Evolutionary conservation across 2,329 filamentous ascomycete genomes (phyloP).

Genomic region (Scedosporium aurantiacum): DNA sequence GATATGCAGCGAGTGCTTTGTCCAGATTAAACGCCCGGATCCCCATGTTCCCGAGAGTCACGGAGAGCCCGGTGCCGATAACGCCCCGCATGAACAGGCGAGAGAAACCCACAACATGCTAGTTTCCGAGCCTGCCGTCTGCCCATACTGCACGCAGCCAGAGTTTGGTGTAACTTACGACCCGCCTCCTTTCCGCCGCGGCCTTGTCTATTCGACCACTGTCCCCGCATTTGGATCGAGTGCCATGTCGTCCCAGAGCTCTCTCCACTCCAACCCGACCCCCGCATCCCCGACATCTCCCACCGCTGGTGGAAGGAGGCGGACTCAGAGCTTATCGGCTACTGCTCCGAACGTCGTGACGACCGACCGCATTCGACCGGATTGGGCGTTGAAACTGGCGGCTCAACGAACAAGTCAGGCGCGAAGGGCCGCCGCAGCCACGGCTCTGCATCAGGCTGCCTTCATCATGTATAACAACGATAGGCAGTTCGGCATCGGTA

Average conservation of each 20-base stretch:
- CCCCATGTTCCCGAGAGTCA: slow-evolving; percentile 78
- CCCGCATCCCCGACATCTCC: slow-evolving; percentile 25
- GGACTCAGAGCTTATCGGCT: slow-evolving; percentile 60
- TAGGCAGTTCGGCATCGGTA: background rate
- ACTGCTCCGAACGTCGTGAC: slow-evolving; percentile 79
- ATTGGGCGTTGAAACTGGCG: slow-evolving; percentile 85
- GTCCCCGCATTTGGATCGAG: slow-evolving; percentile 41
- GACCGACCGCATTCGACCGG: slow-evolving; percentile 82
- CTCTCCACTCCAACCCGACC: slow-evolving; percentile 51
- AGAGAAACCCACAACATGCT: slow-evolving; percentile 39
- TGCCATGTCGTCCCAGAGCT: slow-evolving; percentile 80
- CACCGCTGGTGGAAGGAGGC: slow-evolving; percentile 27
- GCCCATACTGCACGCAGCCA: slow-evolving; percentile 88
- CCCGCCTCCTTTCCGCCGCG: slow-evolving; percentile 76
- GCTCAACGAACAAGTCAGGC: slow-evolving; percentile 77
- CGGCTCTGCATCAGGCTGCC: slow-evolving; percentile 86
- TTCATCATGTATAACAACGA: slow-evolving; percentile 69
- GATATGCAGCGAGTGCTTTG: slow-evolving; percentile 97
- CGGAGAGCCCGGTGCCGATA: slow-evolving; percentile 30
- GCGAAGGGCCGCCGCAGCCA: slow-evolving; percentile 80
- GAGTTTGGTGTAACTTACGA: slow-evolving; percentile 97
- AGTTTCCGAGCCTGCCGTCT: slow-evolving; percentile 82
- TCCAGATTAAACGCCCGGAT: slow-evolving; percentile 92
- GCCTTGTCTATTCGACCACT: slow-evolving; percentile 55
- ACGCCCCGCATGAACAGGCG: slow-evolving; percentile 12